Evolutionary conservation across 148 eudicot species (phyloP), one percentile per base, ranked within the genome.

Genomic region (Silene latifolia): DNA sequence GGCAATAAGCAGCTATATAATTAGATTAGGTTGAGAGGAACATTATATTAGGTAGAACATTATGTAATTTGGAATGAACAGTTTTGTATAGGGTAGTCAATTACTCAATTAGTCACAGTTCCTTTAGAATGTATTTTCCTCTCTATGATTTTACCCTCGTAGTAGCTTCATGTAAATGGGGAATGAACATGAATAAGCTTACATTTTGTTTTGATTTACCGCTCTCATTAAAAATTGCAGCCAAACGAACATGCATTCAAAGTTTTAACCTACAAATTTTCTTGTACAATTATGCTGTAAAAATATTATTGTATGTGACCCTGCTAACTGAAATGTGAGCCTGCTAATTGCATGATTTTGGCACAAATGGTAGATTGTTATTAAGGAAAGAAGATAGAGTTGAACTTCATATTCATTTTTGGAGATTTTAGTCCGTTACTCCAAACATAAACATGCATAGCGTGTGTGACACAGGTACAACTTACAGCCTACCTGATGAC

Each of bases 11-110:
- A 64, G 72, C 65, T 75, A 57, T 19, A 67, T 67, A 64, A 53
- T 75, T 53, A 75, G 19, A 7, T 67, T 75, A 56, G 62, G 29
- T 67, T 75, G 63, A 75, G 42, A 27, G 11, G 39, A 19, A 46
- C 32, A 24, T 15, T 19, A 67, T 13, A 73, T 21, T 11, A 42
- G 56, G 29, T 8, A 12, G 61, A 39, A 60, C 35, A 32, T 32
- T 32, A 32, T 4, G 35, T 32, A 32, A 3, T 32, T 64, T 6
- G 68, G 46, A 11, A 29, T 27, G 68, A 29, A 64, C 68, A 64
- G 63, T 60, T 60, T 60, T 60, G 24, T 60, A n/a, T 60, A 57
- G 60, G 60, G 56, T 51, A 51, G 17, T 12, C 56, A 51, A 51
- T 51, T 57, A 57, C 7, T 18, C 23, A 57, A 51, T 51, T 57